phyloP scores from a whole-genome alignment of 2,329 filamentous ascomycete genomes.

The Diplodia corticola region DNA sequence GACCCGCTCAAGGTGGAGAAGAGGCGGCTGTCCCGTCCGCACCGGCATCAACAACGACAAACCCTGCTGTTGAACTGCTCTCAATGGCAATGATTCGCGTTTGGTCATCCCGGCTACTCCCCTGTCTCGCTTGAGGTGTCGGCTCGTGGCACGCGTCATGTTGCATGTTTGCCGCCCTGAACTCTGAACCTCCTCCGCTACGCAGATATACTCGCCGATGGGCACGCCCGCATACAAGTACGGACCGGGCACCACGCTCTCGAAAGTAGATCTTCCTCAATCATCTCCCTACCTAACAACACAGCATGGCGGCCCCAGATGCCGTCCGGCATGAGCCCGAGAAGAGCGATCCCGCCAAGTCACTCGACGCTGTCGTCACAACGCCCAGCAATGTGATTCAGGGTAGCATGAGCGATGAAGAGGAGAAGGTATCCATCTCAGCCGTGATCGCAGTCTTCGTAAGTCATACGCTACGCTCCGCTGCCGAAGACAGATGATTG shows the following conservation, averaged over 20 bases:
- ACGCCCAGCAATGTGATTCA: not conserved
- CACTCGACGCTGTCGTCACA: not conserved
- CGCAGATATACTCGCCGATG: conserved; percentile 7
- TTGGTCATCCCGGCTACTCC: not conserved
- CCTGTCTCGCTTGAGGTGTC: not conserved
- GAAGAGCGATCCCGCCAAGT: not conserved
- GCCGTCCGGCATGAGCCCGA: not conserved
- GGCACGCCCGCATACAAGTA: not conserved
- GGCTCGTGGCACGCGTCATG: not conserved
- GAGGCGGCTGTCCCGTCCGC: not conserved
- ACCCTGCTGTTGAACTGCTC: not conserved
- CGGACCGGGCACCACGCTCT: not conserved
- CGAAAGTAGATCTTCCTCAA: not conserved
- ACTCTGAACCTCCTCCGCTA: not conserved
- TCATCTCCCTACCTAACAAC: not conserved
- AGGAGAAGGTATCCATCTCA: conserved; percentile 9
- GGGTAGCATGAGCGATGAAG: not conserved
- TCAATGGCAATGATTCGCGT: not conserved
- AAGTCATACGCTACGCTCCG: not conserved
- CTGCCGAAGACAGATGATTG: not conserved
- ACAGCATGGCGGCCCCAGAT: not conserved
- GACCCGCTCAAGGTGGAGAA: not conserved
- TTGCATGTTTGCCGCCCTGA: not conserved
- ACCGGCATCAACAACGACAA: not conserved
- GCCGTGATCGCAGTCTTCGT: conserved; percentile 20